phyloP scores from a whole-genome alignment of 163 green algal species.

The Scenedesmus sp. region DNA sequence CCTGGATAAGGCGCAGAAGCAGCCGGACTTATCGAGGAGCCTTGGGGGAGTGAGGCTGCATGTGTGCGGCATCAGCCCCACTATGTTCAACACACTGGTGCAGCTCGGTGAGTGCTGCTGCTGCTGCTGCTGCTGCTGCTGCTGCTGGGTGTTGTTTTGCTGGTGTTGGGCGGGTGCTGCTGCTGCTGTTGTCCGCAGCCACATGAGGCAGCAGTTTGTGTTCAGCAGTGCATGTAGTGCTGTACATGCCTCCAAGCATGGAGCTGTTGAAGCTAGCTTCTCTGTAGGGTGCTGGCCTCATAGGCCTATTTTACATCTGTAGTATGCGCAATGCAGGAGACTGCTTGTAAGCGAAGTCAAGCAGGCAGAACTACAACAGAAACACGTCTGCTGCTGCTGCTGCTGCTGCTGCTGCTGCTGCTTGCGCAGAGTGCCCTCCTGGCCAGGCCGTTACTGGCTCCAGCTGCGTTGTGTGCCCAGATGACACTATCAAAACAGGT shows the following conservation, averaged over 20 bases:
- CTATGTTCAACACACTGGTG: neutral
- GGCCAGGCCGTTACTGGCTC: neutral
- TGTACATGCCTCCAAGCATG: neutral
- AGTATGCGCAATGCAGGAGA: too few species aligned
- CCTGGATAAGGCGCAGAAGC: neutral
- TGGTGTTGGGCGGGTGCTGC: too few species aligned
- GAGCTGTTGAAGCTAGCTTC: neutral
- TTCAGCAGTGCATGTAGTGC: neutral
- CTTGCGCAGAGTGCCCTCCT: conserved; percentile 2
- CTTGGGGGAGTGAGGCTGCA: neutral
- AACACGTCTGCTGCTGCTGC: neutral
- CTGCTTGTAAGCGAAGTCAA: too few species aligned
- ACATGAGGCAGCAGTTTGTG: neutral
- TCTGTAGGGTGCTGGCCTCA: neutral
- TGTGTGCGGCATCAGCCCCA: neutral
- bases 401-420: neutral
- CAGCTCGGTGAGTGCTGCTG: conserved; percentile 3
- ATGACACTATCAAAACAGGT: neutral
- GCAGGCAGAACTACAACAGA: too few species aligned
- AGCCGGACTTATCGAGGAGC: neutral
- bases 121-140: neutral
- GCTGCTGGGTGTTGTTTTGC: neutral
- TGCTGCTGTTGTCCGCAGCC: too few species aligned
- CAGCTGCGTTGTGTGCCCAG: neutral
- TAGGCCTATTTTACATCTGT: too few species aligned